Evolutionary conservation across 306 rosid genomes (phyloP).

Genomic region (Vigna hirtella): DNA sequence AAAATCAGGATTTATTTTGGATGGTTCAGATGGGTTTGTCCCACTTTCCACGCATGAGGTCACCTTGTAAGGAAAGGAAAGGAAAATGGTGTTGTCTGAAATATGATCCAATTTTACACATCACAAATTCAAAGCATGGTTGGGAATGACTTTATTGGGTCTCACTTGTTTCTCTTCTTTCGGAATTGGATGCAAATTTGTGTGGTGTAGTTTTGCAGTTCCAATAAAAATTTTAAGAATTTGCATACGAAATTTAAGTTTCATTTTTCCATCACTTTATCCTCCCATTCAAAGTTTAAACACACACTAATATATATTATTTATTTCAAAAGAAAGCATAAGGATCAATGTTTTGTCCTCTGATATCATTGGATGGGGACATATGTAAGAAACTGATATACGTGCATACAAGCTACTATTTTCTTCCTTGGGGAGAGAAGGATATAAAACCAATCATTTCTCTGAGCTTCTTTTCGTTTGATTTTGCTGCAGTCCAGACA

Average conservation of each 20-base stretch:
- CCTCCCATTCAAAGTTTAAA: neutral
- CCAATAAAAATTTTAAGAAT: neutral
- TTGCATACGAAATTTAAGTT: neutral
- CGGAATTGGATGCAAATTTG: constrained; percentile 15
- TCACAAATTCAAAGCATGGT: neutral
- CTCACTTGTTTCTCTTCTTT: neutral
- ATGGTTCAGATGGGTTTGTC: constrained; percentile 10
- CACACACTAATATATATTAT: too few relatives aligned
- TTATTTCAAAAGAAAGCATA: neutral
- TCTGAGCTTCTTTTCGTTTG: constrained; percentile 24
- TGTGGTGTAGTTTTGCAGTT: neutral
- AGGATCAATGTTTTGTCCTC: neutral
- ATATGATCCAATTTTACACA: constrained; percentile 21
- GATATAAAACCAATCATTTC: neutral
- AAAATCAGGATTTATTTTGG: constrained; percentile 17
- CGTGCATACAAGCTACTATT: neutral
- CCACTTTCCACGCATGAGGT: constrained; percentile 37
- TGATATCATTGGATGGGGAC: neutral
- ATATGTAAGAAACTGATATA: neutral
- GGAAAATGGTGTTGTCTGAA: neutral
- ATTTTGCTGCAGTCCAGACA: constrained; percentile 32
- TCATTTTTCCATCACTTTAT: neutral
- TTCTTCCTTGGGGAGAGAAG: neutral
- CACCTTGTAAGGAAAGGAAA: constrained; percentile 7
- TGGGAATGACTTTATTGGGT: constrained; percentile 1